Base-by-base conservation (phyloP, 805 yeast genomes). In the Wickerhamia fluorescens region DNA sequence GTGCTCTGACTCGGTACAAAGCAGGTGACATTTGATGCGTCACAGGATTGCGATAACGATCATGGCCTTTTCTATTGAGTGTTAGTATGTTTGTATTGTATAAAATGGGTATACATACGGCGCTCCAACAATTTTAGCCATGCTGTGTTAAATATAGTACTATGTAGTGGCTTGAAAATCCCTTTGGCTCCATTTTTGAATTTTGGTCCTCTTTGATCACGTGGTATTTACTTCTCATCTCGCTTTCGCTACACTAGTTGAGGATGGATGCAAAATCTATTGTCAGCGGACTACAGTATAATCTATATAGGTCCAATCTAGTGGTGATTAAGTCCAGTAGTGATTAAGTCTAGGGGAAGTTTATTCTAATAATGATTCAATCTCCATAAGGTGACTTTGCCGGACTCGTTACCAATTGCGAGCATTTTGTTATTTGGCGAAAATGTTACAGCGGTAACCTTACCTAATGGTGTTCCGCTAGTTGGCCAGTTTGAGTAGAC, bases 401-500 rank as follows among this genome's bases (percentile, higher is more conserved):
- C 99, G 15, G 76, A 84, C 45, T 85, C 94, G 46, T 88, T 89
- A 38, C 95, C 98, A 1, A 86, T 73, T 11, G 88, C 85, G 27
- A 92, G 53, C 78, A 88, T 74, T 55, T 85, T 92, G 35, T 78
- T 75, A 38, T 74, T 73, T 16, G 92, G 86, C 24, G 94, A 76
- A 55, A 89, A 89, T 10, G 75, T 72, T 3, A 76, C 79, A 11
- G 78, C 57, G 0, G 96, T 84, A 19, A 92, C 96, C 41, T 80
- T 76, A n/a, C 98, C 99, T 41, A 92, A 68, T 7, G 98, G 97
- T 1, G 98, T 89, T 5, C 87, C 87, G 29, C 89, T 78, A 2
- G 97, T 92, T 11, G 99, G 99, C 98, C 98, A 92, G 62, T 92
- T 92, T 27, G 78, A 68, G 58, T 78, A 92, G 5, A 85, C 95